phyloP scores from a whole-genome alignment of 495 filamentous ascomycete genomes.

The Penicillium macrosclerotiorum region DNA sequence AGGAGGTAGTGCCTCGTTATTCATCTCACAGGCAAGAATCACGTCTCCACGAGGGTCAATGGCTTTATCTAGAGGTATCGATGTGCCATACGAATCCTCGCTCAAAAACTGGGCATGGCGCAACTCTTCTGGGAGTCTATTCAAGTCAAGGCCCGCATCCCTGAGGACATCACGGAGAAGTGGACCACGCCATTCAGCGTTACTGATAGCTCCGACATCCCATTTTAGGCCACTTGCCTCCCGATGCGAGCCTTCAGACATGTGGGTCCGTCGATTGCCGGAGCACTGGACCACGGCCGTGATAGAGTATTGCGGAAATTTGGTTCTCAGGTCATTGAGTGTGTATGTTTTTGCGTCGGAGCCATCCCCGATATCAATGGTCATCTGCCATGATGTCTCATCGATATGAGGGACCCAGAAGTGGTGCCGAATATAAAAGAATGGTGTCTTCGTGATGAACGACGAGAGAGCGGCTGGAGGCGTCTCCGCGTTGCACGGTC shows the following conservation, averaged over 20 bases:
- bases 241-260: not conserved
- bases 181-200: conserved; percentile 1
- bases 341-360: conserved; percentile 1
- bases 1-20: not conserved
- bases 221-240: conserved; percentile 3
- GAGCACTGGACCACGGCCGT: not conserved
- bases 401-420: conserved; percentile 3
- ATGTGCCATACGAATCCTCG: conserved; percentile 2
- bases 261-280: conserved; percentile 1
- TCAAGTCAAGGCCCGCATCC: not conserved
- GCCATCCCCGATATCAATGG: conserved; percentile 2
- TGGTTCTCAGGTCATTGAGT: not conserved
- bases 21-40: conserved; percentile 1
- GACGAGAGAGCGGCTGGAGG: not conserved
- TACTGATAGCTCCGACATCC: conserved; percentile 1
- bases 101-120: conserved; percentile 4
- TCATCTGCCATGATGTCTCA: not conserved
- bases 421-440: conserved; percentile 5
- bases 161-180: not conserved
- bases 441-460: not conserved
- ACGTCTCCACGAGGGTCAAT: conserved; percentile 5
- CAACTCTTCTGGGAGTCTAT: not conserved
- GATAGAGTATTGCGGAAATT: not conserved
- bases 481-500: conserved; percentile 5
- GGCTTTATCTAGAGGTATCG: conserved; percentile 3